Evolutionary conservation across 306 rosid genomes (phyloP).

Genomic region (Purshia tridentata): DNA sequence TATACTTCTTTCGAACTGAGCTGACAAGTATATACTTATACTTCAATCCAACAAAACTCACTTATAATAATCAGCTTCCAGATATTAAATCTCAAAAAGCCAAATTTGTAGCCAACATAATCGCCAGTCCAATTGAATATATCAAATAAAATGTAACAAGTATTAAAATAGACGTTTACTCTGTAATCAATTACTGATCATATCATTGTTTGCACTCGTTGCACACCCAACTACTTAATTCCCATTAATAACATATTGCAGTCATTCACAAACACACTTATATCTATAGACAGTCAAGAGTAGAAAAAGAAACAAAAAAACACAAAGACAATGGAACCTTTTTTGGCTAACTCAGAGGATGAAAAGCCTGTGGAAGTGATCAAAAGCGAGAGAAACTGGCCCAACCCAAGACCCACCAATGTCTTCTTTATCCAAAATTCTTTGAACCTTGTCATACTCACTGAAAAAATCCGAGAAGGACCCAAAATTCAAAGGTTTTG

Average conservation of each 20-base stretch:
- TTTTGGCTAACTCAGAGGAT: constrained; percentile 83
- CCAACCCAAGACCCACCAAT: constrained; percentile 77
- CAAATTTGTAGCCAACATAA: too few species aligned
- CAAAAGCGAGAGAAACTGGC: constrained; percentile 88
- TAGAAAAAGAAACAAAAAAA: background rate
- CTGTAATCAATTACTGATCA: background rate
- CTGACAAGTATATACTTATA: too few species aligned
- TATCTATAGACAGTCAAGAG: background rate
- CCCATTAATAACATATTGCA: background rate
- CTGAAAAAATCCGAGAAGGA: background rate
- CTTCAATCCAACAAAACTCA: background rate
- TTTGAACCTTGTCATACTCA: constrained; percentile 32
- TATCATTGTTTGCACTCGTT: background rate
- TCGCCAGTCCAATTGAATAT: background rate
- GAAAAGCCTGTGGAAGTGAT: constrained; percentile 88
- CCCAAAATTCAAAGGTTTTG: background rate
- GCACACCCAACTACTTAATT: background rate
- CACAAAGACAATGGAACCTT: constrained; percentile 38
- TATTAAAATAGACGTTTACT: background rate
- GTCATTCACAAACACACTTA: background rate
- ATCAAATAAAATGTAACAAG: background rate
- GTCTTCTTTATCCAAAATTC: constrained; percentile 61
- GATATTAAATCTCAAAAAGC: background rate
- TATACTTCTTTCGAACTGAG: background rate
- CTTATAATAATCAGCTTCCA: background rate